Evolutionary conservation across 345 rosid genomes (phyloP).

Genomic region (Carallia brachiata): DNA sequence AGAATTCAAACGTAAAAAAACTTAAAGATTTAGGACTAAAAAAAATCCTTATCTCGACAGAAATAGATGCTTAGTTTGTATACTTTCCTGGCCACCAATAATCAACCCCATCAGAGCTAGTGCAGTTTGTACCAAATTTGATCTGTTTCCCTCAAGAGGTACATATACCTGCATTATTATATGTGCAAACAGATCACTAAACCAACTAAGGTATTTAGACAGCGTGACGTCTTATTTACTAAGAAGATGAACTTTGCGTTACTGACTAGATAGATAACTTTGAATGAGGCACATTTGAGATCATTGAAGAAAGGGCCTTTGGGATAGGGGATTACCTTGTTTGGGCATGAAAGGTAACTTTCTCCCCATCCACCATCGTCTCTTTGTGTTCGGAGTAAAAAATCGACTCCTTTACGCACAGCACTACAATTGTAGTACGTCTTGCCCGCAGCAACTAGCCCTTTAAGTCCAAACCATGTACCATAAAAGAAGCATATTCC

Average conservation of each 20-base stretch:
- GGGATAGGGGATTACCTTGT: slow-evolving; percentile 1
- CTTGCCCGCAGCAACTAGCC: slow-evolving; percentile 22
- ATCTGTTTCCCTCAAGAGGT: slow-evolving; percentile 13
- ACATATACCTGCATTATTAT: slow-evolving; percentile 7
- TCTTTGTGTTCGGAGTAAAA: slow-evolving; percentile 17
- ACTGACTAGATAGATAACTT: too few species aligned
- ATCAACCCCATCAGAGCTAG: slow-evolving; percentile 27
- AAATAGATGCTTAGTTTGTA: not conserved
- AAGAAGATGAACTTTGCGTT: too few species aligned
- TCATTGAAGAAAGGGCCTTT: not conserved
- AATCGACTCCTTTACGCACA: slow-evolving; percentile 16
- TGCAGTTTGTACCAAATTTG: slow-evolving; percentile 26
- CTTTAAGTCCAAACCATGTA: slow-evolving; percentile 24
- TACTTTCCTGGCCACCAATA: slow-evolving; percentile 22
- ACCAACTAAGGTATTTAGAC: not conserved
- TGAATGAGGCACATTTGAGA: not conserved
- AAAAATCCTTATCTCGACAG: too few species aligned
- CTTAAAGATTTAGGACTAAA: too few species aligned
- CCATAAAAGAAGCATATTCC: slow-evolving; percentile 27
- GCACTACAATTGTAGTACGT: slow-evolving; percentile 14
- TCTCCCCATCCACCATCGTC: slow-evolving; percentile 30
- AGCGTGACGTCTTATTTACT: too few species aligned
- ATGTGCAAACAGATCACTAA: not conserved
- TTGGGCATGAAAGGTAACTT: slow-evolving; percentile 26
- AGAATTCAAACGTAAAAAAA: too few species aligned